Conservation (phyloP, 106 monocot species). For the Platanthera zijinensis region DNA sequence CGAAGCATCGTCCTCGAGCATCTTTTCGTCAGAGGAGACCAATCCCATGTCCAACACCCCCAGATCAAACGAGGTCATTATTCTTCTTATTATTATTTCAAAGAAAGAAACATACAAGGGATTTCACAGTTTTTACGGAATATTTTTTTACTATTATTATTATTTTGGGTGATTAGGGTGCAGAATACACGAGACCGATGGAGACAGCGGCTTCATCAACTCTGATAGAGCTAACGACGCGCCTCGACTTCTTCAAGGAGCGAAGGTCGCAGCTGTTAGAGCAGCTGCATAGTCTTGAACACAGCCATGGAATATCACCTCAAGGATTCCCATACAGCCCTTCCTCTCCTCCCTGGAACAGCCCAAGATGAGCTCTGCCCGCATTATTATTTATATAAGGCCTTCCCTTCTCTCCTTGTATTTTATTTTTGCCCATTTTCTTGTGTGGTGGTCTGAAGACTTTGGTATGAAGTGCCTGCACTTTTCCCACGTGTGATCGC, state of each 20-base stretch:
- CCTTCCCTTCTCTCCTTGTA: too few relatives aligned
- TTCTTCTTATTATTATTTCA: neutral
- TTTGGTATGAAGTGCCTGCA: too few relatives aligned
- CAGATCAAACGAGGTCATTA: conserved; percentile 46
- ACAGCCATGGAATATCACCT: conserved; percentile 41
- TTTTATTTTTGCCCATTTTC: too few relatives aligned
- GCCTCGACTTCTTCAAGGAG: conserved; percentile 97
- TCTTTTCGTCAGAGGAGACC: conserved; percentile 32
- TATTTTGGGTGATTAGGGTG: conserved; percentile 16
- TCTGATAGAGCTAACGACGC: conserved; percentile 79
- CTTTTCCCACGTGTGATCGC: too few relatives aligned
- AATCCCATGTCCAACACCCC: conserved; percentile 20
- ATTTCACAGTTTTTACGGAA: neutral
- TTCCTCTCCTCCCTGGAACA: conserved; percentile 68
- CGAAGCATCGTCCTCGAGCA: conserved; percentile 52
- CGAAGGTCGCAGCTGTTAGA: conserved; percentile 94
- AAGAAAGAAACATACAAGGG: too few relatives aligned
- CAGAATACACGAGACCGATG: conserved; percentile 45
- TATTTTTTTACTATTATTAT: neutral
- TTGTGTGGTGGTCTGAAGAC: too few relatives aligned
- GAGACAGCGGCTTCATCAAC: conserved; percentile 58
- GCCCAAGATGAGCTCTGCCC: conserved; percentile 37
- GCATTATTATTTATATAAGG: too few relatives aligned
- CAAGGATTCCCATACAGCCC: conserved; percentile 57
- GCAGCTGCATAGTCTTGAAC: conserved; percentile 82